phyloP scores from a whole-genome alignment of 208 protist genomes.

The Crithidia sp. region DNA sequence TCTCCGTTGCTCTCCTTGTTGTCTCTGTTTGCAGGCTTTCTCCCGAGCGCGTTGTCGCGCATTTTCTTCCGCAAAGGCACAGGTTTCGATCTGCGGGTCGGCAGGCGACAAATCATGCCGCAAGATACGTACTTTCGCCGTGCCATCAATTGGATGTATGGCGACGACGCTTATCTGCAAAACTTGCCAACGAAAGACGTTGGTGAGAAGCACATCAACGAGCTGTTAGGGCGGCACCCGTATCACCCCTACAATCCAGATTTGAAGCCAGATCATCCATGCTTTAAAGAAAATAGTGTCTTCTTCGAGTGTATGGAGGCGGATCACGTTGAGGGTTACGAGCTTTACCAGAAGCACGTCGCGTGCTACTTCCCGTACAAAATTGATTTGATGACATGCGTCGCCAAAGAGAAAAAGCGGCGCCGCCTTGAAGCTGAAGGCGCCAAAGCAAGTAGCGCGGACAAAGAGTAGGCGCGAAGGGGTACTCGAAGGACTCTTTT shows the following conservation, averaged over 20 bases:
- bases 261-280: slow-evolving; percentile 67
- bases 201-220: slow-evolving; percentile 86
- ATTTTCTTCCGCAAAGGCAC: no score
- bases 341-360: slow-evolving; percentile 88
- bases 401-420: slow-evolving; percentile 67
- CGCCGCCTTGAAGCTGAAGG: slow-evolving; percentile 27
- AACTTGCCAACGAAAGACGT: slow-evolving; percentile 59
- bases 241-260: slow-evolving; percentile 86
- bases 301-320: slow-evolving; percentile 85
- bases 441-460: background rate
- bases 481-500: no score
- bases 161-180: slow-evolving; percentile 80
- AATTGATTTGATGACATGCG: slow-evolving; percentile 88
- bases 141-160: slow-evolving; percentile 89
- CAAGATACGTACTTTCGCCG: slow-evolving; percentile 85
- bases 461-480: background rate
- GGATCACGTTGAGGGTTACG: slow-evolving; percentile 79
- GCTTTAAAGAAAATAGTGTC: slow-evolving; percentile 60
- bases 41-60: no score
- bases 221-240: slow-evolving; percentile 85
- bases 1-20: background rate
- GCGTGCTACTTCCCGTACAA: slow-evolving; percentile 89
- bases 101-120: slow-evolving; percentile 12
- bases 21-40: background rate
- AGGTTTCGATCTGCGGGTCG: background rate